Conservation (phyloP, 108 stramenopile species). For the Nannochloropsis granulata region DNA sequence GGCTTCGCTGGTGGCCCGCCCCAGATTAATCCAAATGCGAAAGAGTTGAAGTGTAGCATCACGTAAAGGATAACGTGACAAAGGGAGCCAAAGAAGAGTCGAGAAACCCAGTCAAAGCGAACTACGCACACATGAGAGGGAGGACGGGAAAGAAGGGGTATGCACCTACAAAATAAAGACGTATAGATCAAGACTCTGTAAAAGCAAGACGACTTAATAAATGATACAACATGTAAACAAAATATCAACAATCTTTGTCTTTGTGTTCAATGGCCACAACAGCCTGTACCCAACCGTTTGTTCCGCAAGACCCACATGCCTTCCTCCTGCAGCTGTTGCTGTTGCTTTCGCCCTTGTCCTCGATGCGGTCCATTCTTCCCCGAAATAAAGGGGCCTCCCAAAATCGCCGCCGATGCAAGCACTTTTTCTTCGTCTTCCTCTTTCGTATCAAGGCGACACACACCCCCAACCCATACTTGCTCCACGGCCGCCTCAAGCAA, state of each 20-base stretch:
- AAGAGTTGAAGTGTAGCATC: background rate
- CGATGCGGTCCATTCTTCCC: slow-evolving; percentile 12
- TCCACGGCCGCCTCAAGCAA: slow-evolving; percentile 17
- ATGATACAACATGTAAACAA: no score
- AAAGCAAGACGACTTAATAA: no score
- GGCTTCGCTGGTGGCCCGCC: background rate
- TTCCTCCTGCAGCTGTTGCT: background rate
- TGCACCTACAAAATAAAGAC: no score
- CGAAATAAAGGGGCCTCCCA: slow-evolving; percentile 8
- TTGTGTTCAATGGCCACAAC: background rate
- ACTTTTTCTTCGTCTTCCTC: background rate
- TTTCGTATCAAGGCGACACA: background rate
- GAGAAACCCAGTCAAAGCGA: background rate
- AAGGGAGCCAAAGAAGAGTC: background rate
- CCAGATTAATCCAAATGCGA: background rate
- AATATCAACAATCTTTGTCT: no score
- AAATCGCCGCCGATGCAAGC: background rate
- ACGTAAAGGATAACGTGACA: background rate
- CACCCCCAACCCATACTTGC: slow-evolving; percentile 26
- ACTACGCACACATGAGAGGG: no score
- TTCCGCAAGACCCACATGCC: background rate
- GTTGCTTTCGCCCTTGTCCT: background rate
- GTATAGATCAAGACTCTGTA: no score
- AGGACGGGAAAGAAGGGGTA: no score
- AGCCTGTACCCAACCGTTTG: background rate